Conservation (phyloP, 176 grass and related monocot genomes). For the Eleusine coracana region DNA sequence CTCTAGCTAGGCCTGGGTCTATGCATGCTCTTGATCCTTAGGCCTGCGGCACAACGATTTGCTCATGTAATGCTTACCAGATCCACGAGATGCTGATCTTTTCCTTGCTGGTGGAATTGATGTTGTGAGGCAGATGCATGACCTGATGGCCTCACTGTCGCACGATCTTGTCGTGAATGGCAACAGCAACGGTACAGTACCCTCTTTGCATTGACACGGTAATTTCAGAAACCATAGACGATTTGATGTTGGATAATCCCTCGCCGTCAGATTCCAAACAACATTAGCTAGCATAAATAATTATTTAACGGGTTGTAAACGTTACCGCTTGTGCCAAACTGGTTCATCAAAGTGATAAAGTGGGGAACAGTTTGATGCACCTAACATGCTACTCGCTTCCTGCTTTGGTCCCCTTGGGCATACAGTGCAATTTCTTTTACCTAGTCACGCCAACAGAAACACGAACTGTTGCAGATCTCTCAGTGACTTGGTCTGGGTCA, state of each 20-base stretch:
- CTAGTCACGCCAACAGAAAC: slow-evolving; percentile 14
- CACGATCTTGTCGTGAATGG: background rate
- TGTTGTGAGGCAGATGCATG: background rate
- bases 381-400: background rate
- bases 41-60: slow-evolving; percentile 30
- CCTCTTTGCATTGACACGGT: too few species aligned
- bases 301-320: background rate
- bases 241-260: background rate
- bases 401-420: slow-evolving; percentile 9
- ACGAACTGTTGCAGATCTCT: background rate
- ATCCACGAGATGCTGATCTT: slow-evolving; percentile 38
- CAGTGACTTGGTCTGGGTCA: slow-evolving; percentile 25
- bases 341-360: slow-evolving; percentile 17
- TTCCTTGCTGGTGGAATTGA: slow-evolving; percentile 36
- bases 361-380: slow-evolving; percentile 40
- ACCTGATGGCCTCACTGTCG: background rate
- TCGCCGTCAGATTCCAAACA: background rate
- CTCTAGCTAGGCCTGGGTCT: slow-evolving; percentile 37
- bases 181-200: background rate
- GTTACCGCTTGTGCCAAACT: slow-evolving; percentile 1
- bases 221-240: background rate
- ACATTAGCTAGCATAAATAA: background rate
- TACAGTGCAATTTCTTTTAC: slow-evolving; percentile 37
- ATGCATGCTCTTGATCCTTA: background rate
- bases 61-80: slow-evolving; percentile 46